Percentiles rank a stretch among this genome's conserved stretches.
phyloP scores from a whole-genome alignment of 345 rosid species.

The Corchorus capsularis region DNA sequence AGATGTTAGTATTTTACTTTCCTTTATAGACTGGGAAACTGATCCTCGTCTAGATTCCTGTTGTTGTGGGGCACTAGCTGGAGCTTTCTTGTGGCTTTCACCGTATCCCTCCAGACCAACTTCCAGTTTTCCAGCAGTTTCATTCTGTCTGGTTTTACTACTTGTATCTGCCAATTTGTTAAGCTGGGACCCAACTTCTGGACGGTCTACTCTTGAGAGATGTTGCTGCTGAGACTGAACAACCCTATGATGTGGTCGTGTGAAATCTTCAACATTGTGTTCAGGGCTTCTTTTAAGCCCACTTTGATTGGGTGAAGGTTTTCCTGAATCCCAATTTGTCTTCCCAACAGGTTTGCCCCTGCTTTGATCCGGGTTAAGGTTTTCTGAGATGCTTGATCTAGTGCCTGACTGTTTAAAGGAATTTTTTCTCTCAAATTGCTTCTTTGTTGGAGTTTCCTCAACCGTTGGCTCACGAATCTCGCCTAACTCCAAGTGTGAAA shows the following conservation, averaged over 20 bases:
- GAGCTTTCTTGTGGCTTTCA: constrained; percentile 61
- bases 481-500: constrained; percentile 88
- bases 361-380: constrained; percentile 46
- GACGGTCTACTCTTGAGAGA: constrained; percentile 41
- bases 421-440: constrained; percentile 63
- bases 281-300: constrained; percentile 57
- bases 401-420: constrained; percentile 58
- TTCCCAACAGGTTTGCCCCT: constrained; percentile 63
- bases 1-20: constrained; percentile 48
- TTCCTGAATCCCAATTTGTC: constrained; percentile 50
- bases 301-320: constrained; percentile 45
- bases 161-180: constrained; percentile 47
- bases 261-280: constrained; percentile 49
- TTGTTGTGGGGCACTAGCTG: constrained; percentile 36
- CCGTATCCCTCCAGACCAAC: constrained; percentile 61
- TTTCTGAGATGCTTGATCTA: constrained; percentile 60
- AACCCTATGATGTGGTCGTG: constrained; percentile 41
- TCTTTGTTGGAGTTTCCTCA: constrained; percentile 53
- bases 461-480: constrained; percentile 75
- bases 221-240: constrained; percentile 53
- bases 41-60: constrained; percentile 58
- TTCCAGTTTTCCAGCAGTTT: constrained; percentile 45
- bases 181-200: constrained; percentile 48
- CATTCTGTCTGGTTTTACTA: constrained; percentile 56
- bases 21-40: constrained; percentile 46